Base-by-base conservation (phyloP, 1,284 basidiomycete genomes). In the Serendipita sp. region DNA sequence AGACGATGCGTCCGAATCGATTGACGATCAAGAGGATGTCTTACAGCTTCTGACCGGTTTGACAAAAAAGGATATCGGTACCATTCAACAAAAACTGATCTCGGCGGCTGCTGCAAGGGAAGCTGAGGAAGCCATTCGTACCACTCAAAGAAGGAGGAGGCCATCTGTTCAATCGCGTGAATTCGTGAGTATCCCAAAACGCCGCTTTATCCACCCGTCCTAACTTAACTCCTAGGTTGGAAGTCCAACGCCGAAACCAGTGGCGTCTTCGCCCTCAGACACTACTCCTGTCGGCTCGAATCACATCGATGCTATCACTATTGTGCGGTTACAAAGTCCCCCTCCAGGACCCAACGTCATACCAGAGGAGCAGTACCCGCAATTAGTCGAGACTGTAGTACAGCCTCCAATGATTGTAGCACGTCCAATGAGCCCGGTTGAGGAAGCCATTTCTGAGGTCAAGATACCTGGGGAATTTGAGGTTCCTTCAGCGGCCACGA, bases 41-140 rank as follows among this genome's bases (percentile, higher is more conserved):
- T 78, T 89, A 60, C 76, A 77, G 60, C 78, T 78, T 47, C 78
- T 81, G 68, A 79, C 81, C 3, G 88, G 88, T 17, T 72, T 91
- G 61, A 82, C 79, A 65, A 86, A 82, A 71, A 71, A 72, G 2
- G 88, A 91, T 71, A 83, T 91, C 60, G 68, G 78, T 12, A 75
- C 78, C 8, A 84, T 91, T 61, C 88, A 91, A 68, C 82, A 87
- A 49, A 87, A 81, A 72, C 75, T 91, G 43, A 78, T 89, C 10
- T 74, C 73, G 60, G 82, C 81, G 41, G 82, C 82, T 4, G 71
- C 79, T 58, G 76, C 79, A n/a, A 12, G 53, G 15, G 30, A 85
- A 84, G 68, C 77, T 78, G 62, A 74, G 75, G 15, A 78, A 45
- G 32, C 42, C 29, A 29, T 64, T 62, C 15, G 65, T n/a, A 29